Evolutionary conservation across 441 rosid genomes (phyloP), one percentile per base, ranked within the genome.

Genomic region (Pelargonium citronellum): DNA sequence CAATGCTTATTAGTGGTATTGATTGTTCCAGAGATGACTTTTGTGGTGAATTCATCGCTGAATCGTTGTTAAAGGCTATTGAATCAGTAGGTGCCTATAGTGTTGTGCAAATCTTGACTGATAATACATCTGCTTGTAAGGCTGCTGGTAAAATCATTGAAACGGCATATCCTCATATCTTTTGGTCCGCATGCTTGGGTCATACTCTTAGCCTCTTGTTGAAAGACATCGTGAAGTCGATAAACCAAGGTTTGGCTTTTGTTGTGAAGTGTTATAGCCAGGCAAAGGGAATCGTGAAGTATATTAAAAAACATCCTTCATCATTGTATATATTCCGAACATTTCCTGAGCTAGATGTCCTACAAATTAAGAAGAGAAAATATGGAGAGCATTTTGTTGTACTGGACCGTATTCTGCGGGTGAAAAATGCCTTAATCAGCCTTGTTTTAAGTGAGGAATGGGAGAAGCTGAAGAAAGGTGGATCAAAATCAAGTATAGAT

Each of bases 221-320:
- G 44, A 64, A 64, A 64, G 67, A 64, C 16, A 64, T 64, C 37
- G 64, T 15, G 20, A 58, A 58, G 24, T 58, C 64, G 10, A 58
- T n/a, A 15, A 16, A 58, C 20, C 27, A 15, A 58, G 19, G 64
- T 58, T 19, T 58, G 17, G 64, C 20, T 19, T 58, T 64, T 27
- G 67, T 64, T 64, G 44, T 9, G 12, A 34, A 64, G n/a, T 11
- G n/a, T 27, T 64, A 34, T 13, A 64, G 16, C 5, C 43, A 15
- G 19, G 44, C 22, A 3, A 64, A 64, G 19, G 67, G 22, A 27
- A 15, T 34, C 6, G 44, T 34, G 16, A 34, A 27, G 9, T 64
- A 64, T 34, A 11, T 64, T 12, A 64, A 64, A 13, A 64, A n/a
- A 7, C 67, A 64, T 64, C 30, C 43, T 15, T 27, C 67, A 3